A percentile compares a stretch with the other conserved stretches of the same genome.
phyloP scores from a whole-genome alignment of 208 protist species.

The Perkinsela sp. region DNA sequence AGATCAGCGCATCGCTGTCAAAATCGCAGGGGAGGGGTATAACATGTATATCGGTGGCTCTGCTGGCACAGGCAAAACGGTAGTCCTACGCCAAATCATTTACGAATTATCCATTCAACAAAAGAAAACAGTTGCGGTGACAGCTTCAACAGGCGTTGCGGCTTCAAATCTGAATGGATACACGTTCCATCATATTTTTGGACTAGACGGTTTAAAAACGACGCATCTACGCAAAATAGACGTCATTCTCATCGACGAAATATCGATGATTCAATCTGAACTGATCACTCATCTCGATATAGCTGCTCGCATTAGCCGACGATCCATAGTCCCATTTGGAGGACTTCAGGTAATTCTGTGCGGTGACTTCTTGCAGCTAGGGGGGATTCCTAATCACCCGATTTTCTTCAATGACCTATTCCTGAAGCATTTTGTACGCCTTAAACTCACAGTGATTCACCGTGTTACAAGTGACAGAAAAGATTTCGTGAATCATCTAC shows the following conservation, averaged over 20 bases:
- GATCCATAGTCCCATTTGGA: slow-evolving; percentile 29
- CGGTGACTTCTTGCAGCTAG: slow-evolving; percentile 71
- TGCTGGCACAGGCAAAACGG: slow-evolving; percentile 62
- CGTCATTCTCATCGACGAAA: slow-evolving; percentile 65
- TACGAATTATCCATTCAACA: slow-evolving; percentile 15
- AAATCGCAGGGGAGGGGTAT: slow-evolving; percentile 23
- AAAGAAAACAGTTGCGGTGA: slow-evolving; percentile 47
- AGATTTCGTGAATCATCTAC: not conserved
- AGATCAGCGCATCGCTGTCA: slow-evolving; percentile 27
- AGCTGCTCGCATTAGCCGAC: slow-evolving; percentile 30
- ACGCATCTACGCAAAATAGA: slow-evolving; percentile 28
- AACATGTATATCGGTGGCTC: slow-evolving; percentile 47
- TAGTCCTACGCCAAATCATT: slow-evolving; percentile 43
- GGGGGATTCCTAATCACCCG: slow-evolving; percentile 6
- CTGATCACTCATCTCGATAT: slow-evolving; percentile 52
- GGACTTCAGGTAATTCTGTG: slow-evolving; percentile 62
- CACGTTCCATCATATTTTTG: slow-evolving; percentile 62
- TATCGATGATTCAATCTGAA: slow-evolving; percentile 40
- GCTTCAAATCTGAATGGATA: slow-evolving; percentile 55
- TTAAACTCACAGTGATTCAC: slow-evolving; percentile 16
- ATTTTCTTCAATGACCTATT: slow-evolving; percentile 32
- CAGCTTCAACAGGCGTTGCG: slow-evolving; percentile 54
- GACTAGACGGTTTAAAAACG: slow-evolving; percentile 11
- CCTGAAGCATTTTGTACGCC: slow-evolving; percentile 28
- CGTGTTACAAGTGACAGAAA: not conserved